Evolutionary conservation across 1,139 yeast genomes (phyloP).

Genomic region (Kodamaea alishanica): DNA sequence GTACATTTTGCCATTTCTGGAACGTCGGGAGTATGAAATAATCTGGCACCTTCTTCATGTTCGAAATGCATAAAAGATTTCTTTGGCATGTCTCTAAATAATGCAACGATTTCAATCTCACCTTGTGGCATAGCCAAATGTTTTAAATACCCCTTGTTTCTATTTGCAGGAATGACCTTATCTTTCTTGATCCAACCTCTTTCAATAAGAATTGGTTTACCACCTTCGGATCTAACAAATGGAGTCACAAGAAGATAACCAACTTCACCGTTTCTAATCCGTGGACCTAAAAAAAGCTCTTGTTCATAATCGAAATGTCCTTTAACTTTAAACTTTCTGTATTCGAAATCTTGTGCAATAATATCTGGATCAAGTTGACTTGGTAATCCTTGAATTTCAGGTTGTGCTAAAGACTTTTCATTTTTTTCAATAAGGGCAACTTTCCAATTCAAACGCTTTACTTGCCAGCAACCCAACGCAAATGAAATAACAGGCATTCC

Average conservation of each 20-base stretch:
- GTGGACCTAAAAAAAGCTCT: conserved; percentile 91
- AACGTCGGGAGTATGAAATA: conserved; percentile 72
- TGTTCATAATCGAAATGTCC: conserved; percentile 83
- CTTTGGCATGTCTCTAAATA: conserved; percentile 67
- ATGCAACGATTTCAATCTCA: conserved; percentile 67
- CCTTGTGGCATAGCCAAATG: conserved; percentile 74
- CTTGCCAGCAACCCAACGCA: conserved; percentile 92
- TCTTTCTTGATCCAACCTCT: conserved; percentile 91
- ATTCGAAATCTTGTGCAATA: conserved; percentile 63
- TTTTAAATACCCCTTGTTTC: conserved; percentile 47
- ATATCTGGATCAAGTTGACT: conserved; percentile 51
- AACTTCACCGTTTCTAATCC: conserved; percentile 66
- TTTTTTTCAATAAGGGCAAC: conserved; percentile 75
- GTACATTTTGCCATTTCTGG: conserved; percentile 73
- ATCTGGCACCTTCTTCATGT: conserved; percentile 60
- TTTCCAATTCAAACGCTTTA: conserved; percentile 82
- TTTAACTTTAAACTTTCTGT: conserved; percentile 64
- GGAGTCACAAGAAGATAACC: conserved; percentile 87
- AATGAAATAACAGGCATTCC: conserved; percentile 89
- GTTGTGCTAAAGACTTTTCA: conserved; percentile 74
- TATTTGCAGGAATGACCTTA: conserved; percentile 58
- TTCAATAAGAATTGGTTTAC: conserved; percentile 67
- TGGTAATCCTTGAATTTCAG: conserved; percentile 68
- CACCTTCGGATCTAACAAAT: conserved; percentile 70
- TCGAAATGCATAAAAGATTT: conserved; percentile 74